Conservation (phyloP, 805 yeast genomes). For the Suhomyces canberraensis region DNA sequence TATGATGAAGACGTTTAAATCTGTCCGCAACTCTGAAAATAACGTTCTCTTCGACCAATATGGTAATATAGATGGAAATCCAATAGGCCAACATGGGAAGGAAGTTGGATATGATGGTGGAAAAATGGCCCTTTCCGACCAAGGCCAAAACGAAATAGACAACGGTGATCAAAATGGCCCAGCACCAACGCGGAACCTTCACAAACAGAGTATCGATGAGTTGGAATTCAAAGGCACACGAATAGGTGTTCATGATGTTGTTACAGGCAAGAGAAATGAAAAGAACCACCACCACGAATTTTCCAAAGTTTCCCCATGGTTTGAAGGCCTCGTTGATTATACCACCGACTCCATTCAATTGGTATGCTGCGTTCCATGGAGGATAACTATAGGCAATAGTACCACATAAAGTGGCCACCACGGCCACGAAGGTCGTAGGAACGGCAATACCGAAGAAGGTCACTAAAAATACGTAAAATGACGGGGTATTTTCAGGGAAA, state of each 20-base stretch:
- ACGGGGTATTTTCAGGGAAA: constrained; percentile 29
- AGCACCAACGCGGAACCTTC: constrained; percentile 71
- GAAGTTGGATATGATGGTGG: constrained; percentile 72
- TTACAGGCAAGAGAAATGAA: constrained; percentile 77
- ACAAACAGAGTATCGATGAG: constrained; percentile 53
- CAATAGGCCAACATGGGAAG: constrained; percentile 91
- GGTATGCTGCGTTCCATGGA: constrained; percentile 59
- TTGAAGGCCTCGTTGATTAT: constrained; percentile 58
- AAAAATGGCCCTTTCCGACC: constrained; percentile 71
- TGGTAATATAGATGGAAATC: constrained; percentile 76
- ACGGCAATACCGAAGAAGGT: constrained; percentile 23
- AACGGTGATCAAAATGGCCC: constrained; percentile 62
- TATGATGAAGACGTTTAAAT: constrained; percentile 6
- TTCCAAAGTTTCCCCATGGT: constrained; percentile 79
- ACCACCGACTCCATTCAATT: constrained; percentile 69
- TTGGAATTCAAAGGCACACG: constrained; percentile 79
- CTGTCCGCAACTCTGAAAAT: constrained; percentile 49
- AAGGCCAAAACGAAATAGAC: constrained; percentile 68
- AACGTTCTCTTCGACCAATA: constrained; percentile 67
- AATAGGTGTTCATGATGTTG: constrained; percentile 76
- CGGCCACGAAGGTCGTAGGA: constrained; percentile 76
- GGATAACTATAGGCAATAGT: constrained; percentile 57
- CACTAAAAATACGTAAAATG: constrained; percentile 22
- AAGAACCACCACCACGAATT: constrained; percentile 65
- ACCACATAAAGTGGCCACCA: constrained; percentile 68